Evolutionary conservation across 768 basidiomycete species (phyloP).

Genomic region (Amanita fuliginea): DNA sequence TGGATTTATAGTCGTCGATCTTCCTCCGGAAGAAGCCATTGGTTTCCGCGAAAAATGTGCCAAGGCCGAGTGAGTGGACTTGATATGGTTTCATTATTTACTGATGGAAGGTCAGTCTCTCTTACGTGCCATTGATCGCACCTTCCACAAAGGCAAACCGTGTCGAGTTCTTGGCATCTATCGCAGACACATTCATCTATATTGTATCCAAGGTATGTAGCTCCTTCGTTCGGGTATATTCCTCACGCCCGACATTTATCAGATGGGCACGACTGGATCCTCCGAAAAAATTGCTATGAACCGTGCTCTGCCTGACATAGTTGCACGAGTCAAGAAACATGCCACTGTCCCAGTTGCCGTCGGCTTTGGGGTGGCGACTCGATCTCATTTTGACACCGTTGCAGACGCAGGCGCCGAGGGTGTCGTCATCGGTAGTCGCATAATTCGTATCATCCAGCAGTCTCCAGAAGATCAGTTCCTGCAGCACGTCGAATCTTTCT

Average conservation of each 20-base stretch:
- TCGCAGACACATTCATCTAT: constrained; percentile 97
- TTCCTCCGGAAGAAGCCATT: constrained; percentile 94
- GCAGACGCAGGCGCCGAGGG: constrained; percentile 87
- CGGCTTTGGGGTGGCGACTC: constrained; percentile 92
- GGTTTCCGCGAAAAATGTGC: constrained; percentile 84
- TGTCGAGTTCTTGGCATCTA: constrained; percentile 83
- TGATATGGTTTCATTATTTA: neutral
- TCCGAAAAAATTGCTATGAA: constrained; percentile 66
- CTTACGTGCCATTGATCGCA: constrained; percentile 92
- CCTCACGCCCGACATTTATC: constrained; percentile 9
- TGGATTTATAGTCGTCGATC: constrained; percentile 95
- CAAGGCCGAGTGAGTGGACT: constrained; percentile 52
- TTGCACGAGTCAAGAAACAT: constrained; percentile 71
- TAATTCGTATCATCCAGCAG: constrained; percentile 72
- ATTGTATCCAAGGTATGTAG: constrained; percentile 86
- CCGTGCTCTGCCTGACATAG: constrained; percentile 67
- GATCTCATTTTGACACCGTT: constrained; percentile 80
- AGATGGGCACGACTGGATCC: constrained; percentile 98
- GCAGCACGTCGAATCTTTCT: constrained; percentile 57
- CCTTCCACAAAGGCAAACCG: constrained; percentile 85
- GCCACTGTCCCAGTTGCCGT: constrained; percentile 83
- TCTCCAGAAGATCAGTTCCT: constrained; percentile 38
- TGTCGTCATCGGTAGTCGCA: constrained; percentile 84
- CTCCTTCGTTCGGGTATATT: constrained; percentile 6
- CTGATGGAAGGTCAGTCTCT: constrained; percentile 42